phyloP scores from a whole-genome alignment of 163 green algal genomes.

The Chlorella variabilis region DNA sequence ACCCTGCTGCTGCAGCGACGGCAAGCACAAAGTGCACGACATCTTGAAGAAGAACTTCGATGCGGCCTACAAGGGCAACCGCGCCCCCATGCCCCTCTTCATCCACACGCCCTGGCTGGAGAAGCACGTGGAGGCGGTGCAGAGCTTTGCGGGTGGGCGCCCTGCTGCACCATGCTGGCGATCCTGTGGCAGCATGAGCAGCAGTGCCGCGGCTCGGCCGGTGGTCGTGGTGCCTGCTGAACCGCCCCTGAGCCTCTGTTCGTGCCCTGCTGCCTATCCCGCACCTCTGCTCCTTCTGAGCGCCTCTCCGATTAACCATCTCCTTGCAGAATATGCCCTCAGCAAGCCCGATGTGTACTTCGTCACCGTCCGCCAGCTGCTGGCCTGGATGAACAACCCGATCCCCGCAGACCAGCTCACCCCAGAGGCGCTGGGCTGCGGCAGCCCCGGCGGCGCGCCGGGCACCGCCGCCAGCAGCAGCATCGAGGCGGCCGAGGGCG shows the following conservation, averaged over 20 bases:
- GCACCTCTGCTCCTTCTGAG: not conserved
- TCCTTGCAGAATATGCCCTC: not conserved
- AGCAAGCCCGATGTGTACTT: not conserved
- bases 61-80: slow-evolving; percentile 33
- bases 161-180: no score
- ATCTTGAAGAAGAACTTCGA: slow-evolving; percentile 40
- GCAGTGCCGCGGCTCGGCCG: no score
- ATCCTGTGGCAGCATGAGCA: no score
- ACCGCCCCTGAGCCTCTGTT: not conserved
- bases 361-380: slow-evolving; percentile 2
- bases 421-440: not conserved
- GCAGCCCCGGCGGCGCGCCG: not conserved
- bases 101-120: slow-evolving; percentile 20
- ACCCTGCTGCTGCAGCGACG: not conserved
- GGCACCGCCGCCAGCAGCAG: no score
- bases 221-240: no score
- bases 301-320: not conserved
- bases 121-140: not conserved
- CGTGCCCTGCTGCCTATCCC: no score
- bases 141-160: not conserved
- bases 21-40: not conserved
- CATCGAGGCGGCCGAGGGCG: no score
- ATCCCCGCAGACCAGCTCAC: not conserved
- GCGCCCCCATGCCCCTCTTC: slow-evolving; percentile 33
- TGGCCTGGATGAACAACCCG: not conserved